Base-by-base conservation (phyloP, 2,329 filamentous ascomycete species). In the Cordyceps tenuipes region DNA sequence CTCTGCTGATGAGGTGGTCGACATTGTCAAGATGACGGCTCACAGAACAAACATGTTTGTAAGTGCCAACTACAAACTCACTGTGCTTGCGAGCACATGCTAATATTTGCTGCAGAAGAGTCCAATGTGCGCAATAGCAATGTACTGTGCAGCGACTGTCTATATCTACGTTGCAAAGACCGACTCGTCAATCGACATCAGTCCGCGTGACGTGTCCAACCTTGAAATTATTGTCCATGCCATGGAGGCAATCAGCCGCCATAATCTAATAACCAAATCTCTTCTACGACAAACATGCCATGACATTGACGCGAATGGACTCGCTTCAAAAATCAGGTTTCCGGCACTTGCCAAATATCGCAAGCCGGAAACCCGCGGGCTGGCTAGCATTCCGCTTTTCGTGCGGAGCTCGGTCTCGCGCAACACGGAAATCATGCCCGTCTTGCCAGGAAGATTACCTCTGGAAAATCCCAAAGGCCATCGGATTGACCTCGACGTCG, bases 241-340 rank as follows among this genome's bases (percentile, higher is more conserved):
- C 5, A 91, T 97, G 84, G 85, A 90, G 57, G 83, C 85, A 2
- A 79, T 96, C 62, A 88, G 88, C 55, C 81, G 82, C 43, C 83
- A 84, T 59, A 91, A 94, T 67, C 78, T 85, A 1, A 82, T 97
- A 34, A 92, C 90, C 0, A 85, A 88, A 49, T 90, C 89, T 0
- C 96, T 96, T 69, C 76, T 96, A n/a, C 85, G 88, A 12, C 92
- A 97, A 69, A 77, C 93, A 0, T 83, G 91, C 61, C 79, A 92
- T n/a, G 92, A 97, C 66, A 82, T 96, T 9, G 84, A 91, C 41
- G 70, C 71, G 36, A 80, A 78, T 62, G 74, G 72, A 1, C 68
- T 82, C 29, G 63, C 68, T 3, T 63, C 69, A 3, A 66, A 68
- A 12, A 70, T 77, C 10, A 68, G 65, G 9, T 63, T 78, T n/a